Conservation (phyloP, 352 stramenopile genomes). For the Globisporangium heterothallicum region DNA sequence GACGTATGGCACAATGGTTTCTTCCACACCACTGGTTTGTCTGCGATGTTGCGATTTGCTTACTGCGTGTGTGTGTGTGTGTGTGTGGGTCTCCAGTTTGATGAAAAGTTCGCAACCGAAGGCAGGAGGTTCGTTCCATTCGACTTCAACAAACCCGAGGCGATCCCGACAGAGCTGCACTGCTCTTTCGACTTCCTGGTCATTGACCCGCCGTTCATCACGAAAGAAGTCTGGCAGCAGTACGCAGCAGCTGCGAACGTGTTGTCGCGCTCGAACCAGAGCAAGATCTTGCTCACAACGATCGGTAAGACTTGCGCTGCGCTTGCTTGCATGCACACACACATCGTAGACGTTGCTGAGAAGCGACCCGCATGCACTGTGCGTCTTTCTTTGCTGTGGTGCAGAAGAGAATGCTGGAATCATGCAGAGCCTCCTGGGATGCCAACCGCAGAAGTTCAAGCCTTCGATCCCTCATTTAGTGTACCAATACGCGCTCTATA, state of each 20-base stretch:
- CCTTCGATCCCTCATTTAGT: constrained; percentile 93
- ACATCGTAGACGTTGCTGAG: not conserved
- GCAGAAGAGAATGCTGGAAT: constrained; percentile 85
- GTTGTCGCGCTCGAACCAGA: constrained; percentile 47
- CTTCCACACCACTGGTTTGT: too few species aligned
- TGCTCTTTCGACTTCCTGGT: constrained; percentile 89
- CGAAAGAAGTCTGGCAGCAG: constrained; percentile 87
- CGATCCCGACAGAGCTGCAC: constrained; percentile 46
- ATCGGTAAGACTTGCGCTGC: constrained; percentile 45
- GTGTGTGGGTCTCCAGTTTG: constrained; percentile 43
- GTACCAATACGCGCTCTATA: constrained; percentile 93
- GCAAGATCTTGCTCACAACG: constrained; percentile 86
- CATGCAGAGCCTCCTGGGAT: constrained; percentile 84
- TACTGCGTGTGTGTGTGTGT: not conserved
- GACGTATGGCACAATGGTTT: too few species aligned
- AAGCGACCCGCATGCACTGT: not conserved
- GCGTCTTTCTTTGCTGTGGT: constrained; percentile 1
- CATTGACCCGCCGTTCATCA: constrained; percentile 95
- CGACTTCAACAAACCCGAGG: constrained; percentile 85
- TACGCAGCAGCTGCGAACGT: constrained; percentile 72
- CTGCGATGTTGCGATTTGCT: not conserved
- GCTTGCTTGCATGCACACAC: not conserved
- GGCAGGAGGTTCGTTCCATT: constrained; percentile 76
- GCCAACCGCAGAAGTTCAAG: constrained; percentile 59
- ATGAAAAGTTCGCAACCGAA: constrained; percentile 72